Percentiles rank a stretch among this genome's conserved stretches.
These are phyloP conservation scores for Drechmeria coniospora DNA, from an alignment of 2,329 filamentous ascomycete species.

Conservation along the genomic window DNA sequence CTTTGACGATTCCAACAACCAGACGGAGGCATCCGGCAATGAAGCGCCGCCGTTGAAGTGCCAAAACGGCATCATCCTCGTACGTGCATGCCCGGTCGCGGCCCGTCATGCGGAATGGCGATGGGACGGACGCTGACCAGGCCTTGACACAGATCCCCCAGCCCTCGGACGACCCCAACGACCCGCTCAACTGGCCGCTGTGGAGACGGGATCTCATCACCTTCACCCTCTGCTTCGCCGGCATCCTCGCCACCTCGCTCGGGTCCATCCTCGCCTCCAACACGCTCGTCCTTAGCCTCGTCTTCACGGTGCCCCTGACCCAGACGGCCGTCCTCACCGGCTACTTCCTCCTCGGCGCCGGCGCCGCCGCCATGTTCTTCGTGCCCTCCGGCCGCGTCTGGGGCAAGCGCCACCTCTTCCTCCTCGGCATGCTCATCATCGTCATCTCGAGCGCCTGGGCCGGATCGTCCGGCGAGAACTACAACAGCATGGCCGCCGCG, in stretches of 20 bases:
- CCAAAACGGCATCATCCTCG: slow-evolving; percentile 62
- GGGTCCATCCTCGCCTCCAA: slow-evolving; percentile 81
- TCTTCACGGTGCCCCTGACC: slow-evolving; percentile 53
- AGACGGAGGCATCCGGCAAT: too few relatives aligned
- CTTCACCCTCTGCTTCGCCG: slow-evolving; percentile 59
- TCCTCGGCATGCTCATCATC: slow-evolving; percentile 61
- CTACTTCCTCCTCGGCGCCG: slow-evolving; percentile 73
- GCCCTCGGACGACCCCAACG: slow-evolving; percentile 79
- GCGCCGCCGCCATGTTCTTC: slow-evolving; percentile 67
- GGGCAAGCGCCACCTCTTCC: slow-evolving; percentile 82
- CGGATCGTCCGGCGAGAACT: slow-evolving; percentile 50
- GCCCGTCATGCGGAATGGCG: background rate
- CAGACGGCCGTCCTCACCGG: slow-evolving; percentile 70
- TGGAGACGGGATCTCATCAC: slow-evolving; percentile 76
- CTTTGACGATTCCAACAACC: too few relatives aligned
- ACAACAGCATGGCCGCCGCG: slow-evolving; percentile 59
- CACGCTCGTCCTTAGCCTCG: slow-evolving; percentile 59
- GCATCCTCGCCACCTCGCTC: slow-evolving; percentile 71
- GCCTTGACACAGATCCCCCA: slow-evolving; percentile 45
- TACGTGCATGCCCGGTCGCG: slow-evolving; percentile 20
- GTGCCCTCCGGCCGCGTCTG: slow-evolving; percentile 79
- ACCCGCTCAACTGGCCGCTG: slow-evolving; percentile 73
- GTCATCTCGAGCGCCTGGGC: slow-evolving; percentile 66
- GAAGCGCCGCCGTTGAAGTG: too few relatives aligned
- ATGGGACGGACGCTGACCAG: background rate